Conservation (phyloP, 169 alveolate genomes). For the Babesia caballi region DNA sequence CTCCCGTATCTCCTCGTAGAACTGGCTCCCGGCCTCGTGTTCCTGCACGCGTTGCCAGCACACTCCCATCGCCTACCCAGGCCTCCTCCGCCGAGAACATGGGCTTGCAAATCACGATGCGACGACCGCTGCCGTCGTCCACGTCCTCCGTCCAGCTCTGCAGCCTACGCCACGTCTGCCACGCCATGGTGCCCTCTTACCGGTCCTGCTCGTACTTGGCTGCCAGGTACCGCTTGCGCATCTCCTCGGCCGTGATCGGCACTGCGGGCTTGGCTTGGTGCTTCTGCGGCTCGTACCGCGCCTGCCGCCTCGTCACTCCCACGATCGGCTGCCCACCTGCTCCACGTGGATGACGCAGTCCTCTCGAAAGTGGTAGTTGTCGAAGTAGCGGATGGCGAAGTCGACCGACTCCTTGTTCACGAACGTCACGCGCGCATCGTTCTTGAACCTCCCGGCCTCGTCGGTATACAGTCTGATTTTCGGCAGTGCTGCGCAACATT, state of each 20-base stretch:
- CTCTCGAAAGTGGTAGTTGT: constrained; percentile 71
- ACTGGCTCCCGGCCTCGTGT: constrained; percentile 55
- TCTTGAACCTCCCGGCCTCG: constrained; percentile 71
- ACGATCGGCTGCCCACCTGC: constrained; percentile 45
- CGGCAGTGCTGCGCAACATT: constrained; percentile 65
- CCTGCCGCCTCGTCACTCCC: constrained; percentile 37
- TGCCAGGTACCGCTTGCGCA: constrained; percentile 74
- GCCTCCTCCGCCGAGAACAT: constrained; percentile 77
- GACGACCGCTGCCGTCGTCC: constrained; percentile 74
- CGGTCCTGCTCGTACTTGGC: constrained; percentile 73
- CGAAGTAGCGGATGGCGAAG: constrained; percentile 78
- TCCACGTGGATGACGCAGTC: constrained; percentile 77
- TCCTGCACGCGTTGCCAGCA: background rate
- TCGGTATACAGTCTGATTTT: constrained; percentile 78
- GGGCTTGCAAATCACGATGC: constrained; percentile 71
- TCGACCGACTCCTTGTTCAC: constrained; percentile 81
- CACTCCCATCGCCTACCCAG: background rate
- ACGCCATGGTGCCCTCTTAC: constrained; percentile 20
- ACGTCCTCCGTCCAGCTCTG: constrained; percentile 69
- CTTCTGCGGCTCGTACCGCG: constrained; percentile 62
- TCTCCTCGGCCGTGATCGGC: constrained; percentile 55
- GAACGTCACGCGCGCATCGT: constrained; percentile 82
- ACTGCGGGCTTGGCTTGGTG: constrained; percentile 30
- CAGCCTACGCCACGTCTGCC: constrained; percentile 47
- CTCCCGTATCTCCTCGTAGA: constrained; percentile 62